Evolutionary conservation across 2,329 filamentous ascomycete species (phyloP), one percentile per base, ranked within the genome.

Genomic region (Penicillium sp.): DNA sequence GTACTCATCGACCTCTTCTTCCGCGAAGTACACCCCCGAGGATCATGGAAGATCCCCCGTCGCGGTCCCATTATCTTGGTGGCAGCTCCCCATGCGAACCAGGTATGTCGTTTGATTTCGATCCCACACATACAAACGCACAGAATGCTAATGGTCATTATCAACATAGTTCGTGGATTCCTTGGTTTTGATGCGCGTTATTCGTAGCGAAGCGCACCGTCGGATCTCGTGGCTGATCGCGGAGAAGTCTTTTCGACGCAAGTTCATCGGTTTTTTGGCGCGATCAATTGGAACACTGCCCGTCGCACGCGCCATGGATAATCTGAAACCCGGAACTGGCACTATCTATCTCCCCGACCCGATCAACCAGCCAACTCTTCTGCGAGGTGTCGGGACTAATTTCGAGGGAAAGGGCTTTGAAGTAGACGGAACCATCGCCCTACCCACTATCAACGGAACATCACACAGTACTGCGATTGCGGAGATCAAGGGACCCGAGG

Each of bases 1-100:
- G 71, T 97, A 60, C 81, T 97, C 48, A 86, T 95, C 61, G 94
- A 99, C 74, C 85, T 97, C 63, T 99, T 99, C 84, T 99, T 99
- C 79, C 88, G 94, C 64, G 94, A 99, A 76, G 91, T 99, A 14
- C 92, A 97, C 71, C 94, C 94, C 11, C 84, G 94, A 61, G 91
- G 91, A 63, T 90, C 92, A 59, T 99, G 94, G 91, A 93, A 92
- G 74, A 89, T 99, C 41, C 94, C 94, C 41, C 86, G 88, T 67
- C 83, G 85, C 59, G 94, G 92, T 0, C 92, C 94, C 1, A 84
- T 99, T 59, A 90, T 99, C 56, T 94, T 99, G 68, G 94, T 99
- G 63, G 94, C 92, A 41, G 94, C 93, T 51, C 94, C 94, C 62
- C 94, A 99, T 79, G 93, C 93, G 56, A 99, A 99, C 73, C 91